Evolutionary conservation across 2,329 filamentous ascomycete species (phyloP), one percentile per base, ranked within the genome.

Genomic region (Fusarium sp.): DNA sequence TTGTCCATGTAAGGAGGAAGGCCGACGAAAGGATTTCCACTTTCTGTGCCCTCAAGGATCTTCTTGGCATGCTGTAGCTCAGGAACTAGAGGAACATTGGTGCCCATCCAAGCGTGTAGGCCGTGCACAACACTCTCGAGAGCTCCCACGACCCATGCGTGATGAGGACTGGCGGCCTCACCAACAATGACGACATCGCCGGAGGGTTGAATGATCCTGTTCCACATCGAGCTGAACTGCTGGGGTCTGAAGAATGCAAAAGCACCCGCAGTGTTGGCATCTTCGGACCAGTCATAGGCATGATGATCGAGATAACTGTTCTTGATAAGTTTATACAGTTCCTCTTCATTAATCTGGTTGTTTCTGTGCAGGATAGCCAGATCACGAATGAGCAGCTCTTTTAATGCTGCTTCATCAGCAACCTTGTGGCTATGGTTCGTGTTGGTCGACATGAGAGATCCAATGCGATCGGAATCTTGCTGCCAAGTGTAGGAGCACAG

Each of bases 401-500:
- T 57, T 10, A 57, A 39, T 1, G 30, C 55, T 37, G 43, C 30
- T 17, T 57, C 55, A 20, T 57, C 55, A 3, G 32, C 39, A 2
- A 57, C 48, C 39, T 57, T 57, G 7, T 57, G 19, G 2, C 11
- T 3, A 6, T 57, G 55, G 9, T 57, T 43, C 14, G 32, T 35
- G 17, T 35, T 35, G 32, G 32, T 35, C 14, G 65, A 71, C 14
- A 63, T 64, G 7, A 73, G 39, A 0, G 68, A 63, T 0, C 63
- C 66, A 0, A 73, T 50, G 3, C 70, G 58, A 11, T 73, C 59
- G 1, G 70, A 66, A 20, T 73, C 71, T 6, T 73, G 68, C 1
- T 55, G 62, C 70, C 66, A 73, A 0, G 70, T 71, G 46, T 71
- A 73, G 0, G 68, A 71, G 9, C 68, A 71, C 0, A 73, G n/a